These are phyloP conservation scores for Epichloe sylvatica DNA, from an alignment of 2,329 filamentous ascomycete genomes.

Conservation along the genomic window DNA sequence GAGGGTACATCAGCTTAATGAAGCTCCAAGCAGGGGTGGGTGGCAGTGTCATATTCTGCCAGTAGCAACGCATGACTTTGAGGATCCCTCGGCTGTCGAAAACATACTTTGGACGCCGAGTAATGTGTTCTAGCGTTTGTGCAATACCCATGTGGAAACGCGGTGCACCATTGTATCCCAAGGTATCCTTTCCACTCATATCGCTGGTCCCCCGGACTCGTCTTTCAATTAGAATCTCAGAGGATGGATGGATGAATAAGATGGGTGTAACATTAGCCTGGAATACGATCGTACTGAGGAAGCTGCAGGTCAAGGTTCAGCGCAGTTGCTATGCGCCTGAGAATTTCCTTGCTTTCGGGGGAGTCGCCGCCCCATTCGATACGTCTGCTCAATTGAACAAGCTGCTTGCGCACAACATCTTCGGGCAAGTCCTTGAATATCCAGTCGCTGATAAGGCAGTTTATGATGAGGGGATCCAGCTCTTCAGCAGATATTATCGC, in stretches of 20 bases:
- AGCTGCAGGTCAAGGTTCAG: constrained; percentile 7
- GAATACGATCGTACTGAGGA: constrained; percentile 2
- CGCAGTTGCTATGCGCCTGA: constrained; percentile 9
- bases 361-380: constrained; percentile 19
- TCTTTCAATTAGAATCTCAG: too few relatives aligned
- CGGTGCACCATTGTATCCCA: too few relatives aligned
- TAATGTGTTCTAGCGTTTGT: too few relatives aligned
- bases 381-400: constrained; percentile 14
- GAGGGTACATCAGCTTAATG: not conserved
- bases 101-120: too few relatives aligned
- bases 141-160: too few relatives aligned
- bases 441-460: constrained; percentile 18
- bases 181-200: too few relatives aligned
- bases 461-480: constrained; percentile 17
- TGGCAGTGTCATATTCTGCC: too few relatives aligned
- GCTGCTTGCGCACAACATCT: constrained; percentile 16
- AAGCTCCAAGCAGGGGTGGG: not conserved
- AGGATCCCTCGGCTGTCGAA: too few relatives aligned
- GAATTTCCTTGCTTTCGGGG: constrained; percentile 11
- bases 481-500: constrained; percentile 18
- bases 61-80: too few relatives aligned
- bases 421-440: constrained; percentile 16
- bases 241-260: not conserved
- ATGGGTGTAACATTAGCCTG: not conserved
- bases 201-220: too few relatives aligned